A percentile compares a stretch with the other conserved stretches of the same genome.
phyloP scores from a whole-genome alignment of 768 basidiomycete species.

The Tylopilus plumbeoviolaceoides region DNA sequence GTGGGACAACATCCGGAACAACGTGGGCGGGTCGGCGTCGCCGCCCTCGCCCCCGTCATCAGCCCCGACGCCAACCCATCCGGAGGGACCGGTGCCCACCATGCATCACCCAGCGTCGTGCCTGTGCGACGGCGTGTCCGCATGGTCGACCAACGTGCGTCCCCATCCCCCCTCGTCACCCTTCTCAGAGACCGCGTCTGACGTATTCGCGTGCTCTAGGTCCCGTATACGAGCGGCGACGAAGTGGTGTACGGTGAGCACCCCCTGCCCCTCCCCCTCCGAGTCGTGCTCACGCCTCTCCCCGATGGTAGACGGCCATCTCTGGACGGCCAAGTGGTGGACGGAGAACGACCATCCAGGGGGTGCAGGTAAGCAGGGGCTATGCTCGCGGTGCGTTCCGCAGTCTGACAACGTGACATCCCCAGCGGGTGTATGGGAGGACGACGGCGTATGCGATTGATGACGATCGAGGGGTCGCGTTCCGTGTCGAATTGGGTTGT shows the following conservation, averaged over 20 bases:
- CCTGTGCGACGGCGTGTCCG: slow-evolving; percentile 38
- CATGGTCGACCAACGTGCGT: slow-evolving; percentile 37
- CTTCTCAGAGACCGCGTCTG: no score
- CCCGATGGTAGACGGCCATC: slow-evolving; percentile 32
- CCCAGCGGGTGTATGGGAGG: slow-evolving; percentile 30
- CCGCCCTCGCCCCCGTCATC: background rate
- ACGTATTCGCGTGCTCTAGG: background rate
- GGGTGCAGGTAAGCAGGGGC: slow-evolving; percentile 18
- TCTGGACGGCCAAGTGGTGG: slow-evolving; percentile 55
- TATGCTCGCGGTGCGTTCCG: no score
- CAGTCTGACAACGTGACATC: background rate
- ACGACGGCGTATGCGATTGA: slow-evolving; percentile 32
- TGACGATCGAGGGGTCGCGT: background rate
- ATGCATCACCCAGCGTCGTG: slow-evolving; percentile 21
- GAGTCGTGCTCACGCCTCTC: no score
- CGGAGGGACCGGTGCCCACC: slow-evolving; percentile 6
- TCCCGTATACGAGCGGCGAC: slow-evolving; percentile 36
- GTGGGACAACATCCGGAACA: slow-evolving; percentile 66
- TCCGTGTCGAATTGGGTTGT: background rate
- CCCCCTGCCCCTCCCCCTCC: background rate
- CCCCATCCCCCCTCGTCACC: no score
- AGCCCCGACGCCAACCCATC: background rate
- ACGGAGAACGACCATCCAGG: slow-evolving; percentile 36
- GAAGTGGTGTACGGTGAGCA: slow-evolving; percentile 37
- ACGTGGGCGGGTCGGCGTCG: slow-evolving; percentile 41